Evolutionary conservation across 805 yeast genomes (phyloP), one percentile per base, ranked within the genome.

Genomic region (Myxozyma mucilagina): DNA sequence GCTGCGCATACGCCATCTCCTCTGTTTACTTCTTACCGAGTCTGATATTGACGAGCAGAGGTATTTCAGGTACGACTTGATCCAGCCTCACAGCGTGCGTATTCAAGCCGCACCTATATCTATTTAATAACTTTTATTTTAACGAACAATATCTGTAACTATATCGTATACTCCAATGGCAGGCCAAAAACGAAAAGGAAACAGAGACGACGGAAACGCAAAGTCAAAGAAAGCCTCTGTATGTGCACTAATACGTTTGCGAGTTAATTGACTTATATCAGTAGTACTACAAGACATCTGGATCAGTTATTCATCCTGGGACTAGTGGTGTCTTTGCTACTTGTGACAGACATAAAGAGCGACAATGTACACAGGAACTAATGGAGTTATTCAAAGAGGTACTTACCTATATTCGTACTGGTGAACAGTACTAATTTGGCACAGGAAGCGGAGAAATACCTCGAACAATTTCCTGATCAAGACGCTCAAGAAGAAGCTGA

Each of bases 311-410:
- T 24, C 67, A 59, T n/a, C 67, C 67, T 0, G 87, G 87, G 43
- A 88, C 94, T 57, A 77, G 86, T 42, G 99, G 99, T 0, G 80
- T 94, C 0, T 94, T 89, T 74, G 96, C 91, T 11, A 89, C 98
- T 0, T 93, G 97, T 73, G 83, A 84, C 53, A 80, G 97, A 68
- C 87, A 87, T 42, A 84, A 86, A 61, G 99, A 94, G 72, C 80
- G 80, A 56, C 84, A 82, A 56, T 90, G 96, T 62, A 81, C 87
- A n/a, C 84, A 84, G 64, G 97, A 91, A 72, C 75, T 91, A 67
- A 78, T 82, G 63, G 73, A 77, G 59, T 71, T 90, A 9, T 80
- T 91, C 45, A 75, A 76, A 53, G 90, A 86, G 58, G 73, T 73
- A 64, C 36, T 70, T 44, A 11, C 36, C 38, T 13, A 29, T 36